These are phyloP conservation scores for Apiospora arundinis DNA, from an alignment of 2,329 filamentous ascomycete species.

Conservation along the genomic window DNA sequence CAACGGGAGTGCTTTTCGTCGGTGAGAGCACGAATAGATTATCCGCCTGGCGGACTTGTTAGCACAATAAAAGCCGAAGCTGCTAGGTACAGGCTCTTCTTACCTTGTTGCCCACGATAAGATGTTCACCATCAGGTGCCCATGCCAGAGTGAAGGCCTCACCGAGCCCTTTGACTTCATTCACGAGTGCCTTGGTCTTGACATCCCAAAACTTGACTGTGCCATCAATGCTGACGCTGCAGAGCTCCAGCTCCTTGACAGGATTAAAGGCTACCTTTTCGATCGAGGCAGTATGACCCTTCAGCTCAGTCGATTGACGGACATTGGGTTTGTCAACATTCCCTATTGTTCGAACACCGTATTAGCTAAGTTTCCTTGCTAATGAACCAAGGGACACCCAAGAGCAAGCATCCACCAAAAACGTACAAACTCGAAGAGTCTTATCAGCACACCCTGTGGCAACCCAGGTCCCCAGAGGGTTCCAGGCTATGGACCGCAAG, in stretches of 20 bases:
- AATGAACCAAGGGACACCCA: background rate
- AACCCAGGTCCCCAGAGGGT: conserved; percentile 80
- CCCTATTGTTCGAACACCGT: conserved; percentile 50
- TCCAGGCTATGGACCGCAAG: conserved; percentile 86
- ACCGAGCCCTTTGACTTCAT: conserved; percentile 70
- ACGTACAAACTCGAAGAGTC: conserved; percentile 75
- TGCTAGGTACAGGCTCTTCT: conserved; percentile 3
- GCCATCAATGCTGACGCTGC: conserved; percentile 76
- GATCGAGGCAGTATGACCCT: conserved; percentile 68
- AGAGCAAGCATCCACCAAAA: background rate
- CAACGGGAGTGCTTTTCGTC: conserved; percentile 59
- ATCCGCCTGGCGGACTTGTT: conserved; percentile 59
- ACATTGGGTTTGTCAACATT: conserved; percentile 79
- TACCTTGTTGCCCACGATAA: conserved; percentile 78
- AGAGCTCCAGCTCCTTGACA: conserved; percentile 76
- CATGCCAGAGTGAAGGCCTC: conserved; percentile 76
- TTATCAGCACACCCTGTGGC: conserved; percentile 79
- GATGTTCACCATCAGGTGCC: conserved; percentile 72
- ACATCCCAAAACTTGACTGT: conserved; percentile 83
- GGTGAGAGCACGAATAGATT: conserved; percentile 68
- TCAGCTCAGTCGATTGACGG: conserved; percentile 77
- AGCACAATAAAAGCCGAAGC: background rate
- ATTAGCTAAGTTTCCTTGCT: background rate
- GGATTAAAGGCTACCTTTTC: conserved; percentile 83
- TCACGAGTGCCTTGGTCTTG: conserved; percentile 71